Conservation (phyloP, 2,329 filamentous ascomycete genomes). For the Chaetomium sp. region DNA sequence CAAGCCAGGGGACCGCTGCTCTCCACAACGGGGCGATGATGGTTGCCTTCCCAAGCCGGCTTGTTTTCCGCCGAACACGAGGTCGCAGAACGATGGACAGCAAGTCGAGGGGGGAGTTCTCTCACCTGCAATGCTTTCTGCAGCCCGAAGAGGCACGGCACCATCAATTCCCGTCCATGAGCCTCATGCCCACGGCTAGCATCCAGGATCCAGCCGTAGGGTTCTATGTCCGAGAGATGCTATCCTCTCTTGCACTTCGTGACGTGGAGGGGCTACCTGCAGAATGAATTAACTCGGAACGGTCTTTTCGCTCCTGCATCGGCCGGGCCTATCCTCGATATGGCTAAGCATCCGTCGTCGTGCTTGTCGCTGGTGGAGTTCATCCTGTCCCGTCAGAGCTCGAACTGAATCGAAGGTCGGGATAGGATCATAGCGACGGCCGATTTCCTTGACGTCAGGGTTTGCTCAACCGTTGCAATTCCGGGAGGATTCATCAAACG, state of each 20-base stretch:
- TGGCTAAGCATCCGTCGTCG: no score
- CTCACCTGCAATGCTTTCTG: not conserved
- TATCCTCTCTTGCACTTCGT: no score
- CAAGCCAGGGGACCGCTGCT: not conserved
- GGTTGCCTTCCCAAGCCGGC: not conserved
- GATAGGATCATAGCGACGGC: not conserved
- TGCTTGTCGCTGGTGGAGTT: no score
- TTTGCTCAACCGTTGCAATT: slow-evolving; percentile 11
- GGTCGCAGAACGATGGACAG: not conserved
- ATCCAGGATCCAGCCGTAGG: no score
- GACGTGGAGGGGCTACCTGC: no score
- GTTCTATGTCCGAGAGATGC: no score
- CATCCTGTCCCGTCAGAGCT: not conserved
- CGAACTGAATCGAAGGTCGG: not conserved
- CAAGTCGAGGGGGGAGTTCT: no score
- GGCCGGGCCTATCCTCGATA: no score
- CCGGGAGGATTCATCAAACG: slow-evolving; percentile 8
- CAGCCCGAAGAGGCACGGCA: not conserved
- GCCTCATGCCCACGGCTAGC: no score
- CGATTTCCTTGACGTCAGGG: slow-evolving; percentile 14
- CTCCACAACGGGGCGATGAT: slow-evolving; percentile 4
- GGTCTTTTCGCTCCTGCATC: no score
- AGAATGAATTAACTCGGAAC: no score
- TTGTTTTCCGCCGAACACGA: slow-evolving; percentile 2
- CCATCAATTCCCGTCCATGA: no score